Percentiles rank a stretch among this genome's conserved stretches.
These are phyloP conservation scores for Auricularia auricula-judae DNA, from an alignment of 768 basidiomycete genomes.

Conservation along the genomic window DNA sequence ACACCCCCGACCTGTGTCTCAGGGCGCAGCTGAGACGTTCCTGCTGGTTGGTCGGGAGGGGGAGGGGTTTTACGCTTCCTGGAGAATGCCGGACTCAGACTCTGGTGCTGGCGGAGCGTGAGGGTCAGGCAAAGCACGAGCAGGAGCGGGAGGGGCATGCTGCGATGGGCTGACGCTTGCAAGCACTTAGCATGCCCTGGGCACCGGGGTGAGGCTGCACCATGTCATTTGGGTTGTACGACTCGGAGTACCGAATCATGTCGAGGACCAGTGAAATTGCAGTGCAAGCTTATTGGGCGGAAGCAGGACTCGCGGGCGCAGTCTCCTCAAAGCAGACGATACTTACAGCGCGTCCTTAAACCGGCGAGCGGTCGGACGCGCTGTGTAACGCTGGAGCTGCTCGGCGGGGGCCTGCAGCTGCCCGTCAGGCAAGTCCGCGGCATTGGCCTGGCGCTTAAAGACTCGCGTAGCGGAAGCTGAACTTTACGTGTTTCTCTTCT, in stretches of 20 bases:
- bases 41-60: not conserved
- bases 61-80: not conserved
- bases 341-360: too few relatives aligned
- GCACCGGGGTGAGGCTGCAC: not conserved
- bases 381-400: not conserved
- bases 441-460: too few relatives aligned
- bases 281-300: not conserved
- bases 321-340: too few relatives aligned
- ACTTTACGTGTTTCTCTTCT: too few relatives aligned
- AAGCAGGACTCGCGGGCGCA: not conserved
- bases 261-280: not conserved
- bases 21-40: not conserved
- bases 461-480: too few relatives aligned
- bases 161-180: not conserved
- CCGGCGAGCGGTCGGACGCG: too few relatives aligned
- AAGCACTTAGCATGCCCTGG: not conserved
- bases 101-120: not conserved
- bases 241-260: not conserved
- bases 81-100: not conserved
- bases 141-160: not conserved
- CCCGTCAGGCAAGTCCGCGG: too few relatives aligned
- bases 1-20: not conserved
- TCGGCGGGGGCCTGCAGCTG: not conserved
- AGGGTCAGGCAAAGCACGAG: not conserved
- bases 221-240: not conserved